Evolutionary conservation across 768 basidiomycete species (phyloP), one percentile per base, ranked within the genome.

Genomic region (Serendipita indica): DNA sequence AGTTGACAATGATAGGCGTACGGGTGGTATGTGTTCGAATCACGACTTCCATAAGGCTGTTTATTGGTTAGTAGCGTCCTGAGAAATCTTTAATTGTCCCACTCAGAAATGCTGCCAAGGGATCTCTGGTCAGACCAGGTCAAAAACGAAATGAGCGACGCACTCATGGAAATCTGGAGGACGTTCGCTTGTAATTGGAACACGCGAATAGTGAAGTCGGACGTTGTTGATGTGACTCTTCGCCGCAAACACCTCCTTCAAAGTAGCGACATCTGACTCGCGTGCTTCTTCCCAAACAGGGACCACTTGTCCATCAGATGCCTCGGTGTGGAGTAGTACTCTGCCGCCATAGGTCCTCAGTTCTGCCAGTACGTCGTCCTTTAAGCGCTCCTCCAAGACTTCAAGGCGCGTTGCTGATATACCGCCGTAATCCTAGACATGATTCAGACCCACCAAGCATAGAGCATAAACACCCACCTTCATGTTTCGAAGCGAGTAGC

Each of bases 201-300:
- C 81, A 16, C 96, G 83, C 58, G 76, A 73, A 69, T 93, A 96
- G 60, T 79, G 75, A 27, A 97, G 74, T 57, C 83, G 79, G 28
- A 84, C 71, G 20, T 74, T 70, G 0, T 69, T 66, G 20, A 71
- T 65, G 27, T 67, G 69, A 32, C 66, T 70, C 43, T 79, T 76
- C 2, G 77, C 71, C 13, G 74, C 78, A 92, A 98, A 97, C 61
- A 93, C 79, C 56, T 96, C 89, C 66, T 87, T 86, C 39, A 96
- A 75, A 1, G 89, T 87, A 30, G 81, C 79, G 13, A 98, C 84
- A 63, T 89, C 76, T 6, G 76, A 72, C 33, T 75, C 69, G 37
- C 77, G 77, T 2, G 88, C 89, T 63, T 90, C 87, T 68, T 98
- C 94, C 94, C 94, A 99, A 1, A 96, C 75, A 0, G 96, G 93